Conservation (phyloP, 2,329 filamentous ascomycete species). For the Epichloe uncinata region DNA sequence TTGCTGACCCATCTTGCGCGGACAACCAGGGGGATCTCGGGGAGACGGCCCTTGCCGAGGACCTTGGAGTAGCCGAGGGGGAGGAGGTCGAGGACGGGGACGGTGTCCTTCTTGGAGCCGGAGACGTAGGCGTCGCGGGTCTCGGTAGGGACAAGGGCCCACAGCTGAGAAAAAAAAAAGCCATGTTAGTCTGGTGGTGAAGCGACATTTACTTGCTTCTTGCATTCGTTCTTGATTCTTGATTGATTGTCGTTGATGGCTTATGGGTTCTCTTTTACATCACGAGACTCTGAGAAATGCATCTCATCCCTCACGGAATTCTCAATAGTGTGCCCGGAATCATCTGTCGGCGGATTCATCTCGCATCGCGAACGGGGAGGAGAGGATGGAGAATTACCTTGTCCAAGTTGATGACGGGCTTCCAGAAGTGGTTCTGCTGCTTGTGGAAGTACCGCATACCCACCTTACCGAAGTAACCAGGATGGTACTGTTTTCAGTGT, state of each 20-base stretch:
- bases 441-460: constrained; percentile 97
- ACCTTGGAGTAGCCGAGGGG: constrained; percentile 95
- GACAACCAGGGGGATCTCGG: constrained; percentile 85
- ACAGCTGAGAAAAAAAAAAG: constrained; percentile 47
- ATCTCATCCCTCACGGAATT: background rate
- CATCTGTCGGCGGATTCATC: background rate
- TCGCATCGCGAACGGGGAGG: constrained; percentile 1
- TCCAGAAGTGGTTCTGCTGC: constrained; percentile 92
- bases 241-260: too few species aligned
- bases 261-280: too few species aligned
- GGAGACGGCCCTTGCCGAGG: constrained; percentile 94
- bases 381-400: constrained; percentile 48
- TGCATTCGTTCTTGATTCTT: background rate
- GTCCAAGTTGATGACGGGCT: constrained; percentile 96
- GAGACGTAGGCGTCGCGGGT: constrained; percentile 84
- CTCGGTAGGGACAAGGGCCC: constrained; percentile 87
- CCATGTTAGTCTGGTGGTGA: constrained; percentile 15
- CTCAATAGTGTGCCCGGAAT: background rate
- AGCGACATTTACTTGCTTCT: background rate
- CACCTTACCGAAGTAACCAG: constrained; percentile 98
- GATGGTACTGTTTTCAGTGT: constrained; percentile 57
- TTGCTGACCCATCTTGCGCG: constrained; percentile 90
- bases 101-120: constrained; percentile 72
- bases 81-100: constrained; percentile 95
- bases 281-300: background rate